Evolutionary conservation across 2,329 filamentous ascomycete species (phyloP), one percentile per base, ranked within the genome.

Genomic region (Diaporthe vaccinii): DNA sequence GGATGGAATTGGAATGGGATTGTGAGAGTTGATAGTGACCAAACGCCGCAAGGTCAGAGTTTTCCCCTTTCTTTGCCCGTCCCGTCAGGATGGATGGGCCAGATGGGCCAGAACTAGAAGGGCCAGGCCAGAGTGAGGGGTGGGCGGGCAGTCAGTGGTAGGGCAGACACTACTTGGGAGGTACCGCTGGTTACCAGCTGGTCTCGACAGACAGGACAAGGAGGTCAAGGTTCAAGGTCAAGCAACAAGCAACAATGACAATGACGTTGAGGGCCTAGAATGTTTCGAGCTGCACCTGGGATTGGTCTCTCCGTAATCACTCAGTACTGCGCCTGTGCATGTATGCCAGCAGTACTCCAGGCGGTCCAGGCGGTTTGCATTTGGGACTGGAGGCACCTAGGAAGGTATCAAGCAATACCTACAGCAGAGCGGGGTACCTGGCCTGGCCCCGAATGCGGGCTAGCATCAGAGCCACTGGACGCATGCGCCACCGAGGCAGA

Each of bases 191-290:
- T 41, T 51, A 62, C 36, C 44, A 51, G 71, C 22, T 22, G 31
- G 59, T 28, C 39, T 46, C 17, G 25, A 65, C 39, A 22, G 59
- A 25, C 57, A 61, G 17, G 28, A 34, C 55, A 58, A 58, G 55
- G 12, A 49, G 44, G 25, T 41, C 34, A 44, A 67, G 39, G 49
- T 25, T n/a, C 28, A 51, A 17, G 14, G n/a, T 14, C 15, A 14
- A 41, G 17, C 28, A 69, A 25, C 46, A 31, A 59, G 44, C 58
- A 46, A 55, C 62, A 28, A 39, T 20, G 69, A 41, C 69, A 67
- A 75, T 75, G 74, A 75, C 74, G 74, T 73, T 75, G 15, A 59
- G 69, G 51, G 57, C 36, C 65, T 70, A 62, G 73, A 71, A 57
- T 53, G 67, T 46, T 17, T 68, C n/a, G 34, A 44, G 67, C 25